Percentiles rank a stretch among this genome's conserved stretches.
These are phyloP conservation scores for Thraustotheca clavata DNA, from an alignment of 352 stramenopile species.

Conservation along the genomic window DNA sequence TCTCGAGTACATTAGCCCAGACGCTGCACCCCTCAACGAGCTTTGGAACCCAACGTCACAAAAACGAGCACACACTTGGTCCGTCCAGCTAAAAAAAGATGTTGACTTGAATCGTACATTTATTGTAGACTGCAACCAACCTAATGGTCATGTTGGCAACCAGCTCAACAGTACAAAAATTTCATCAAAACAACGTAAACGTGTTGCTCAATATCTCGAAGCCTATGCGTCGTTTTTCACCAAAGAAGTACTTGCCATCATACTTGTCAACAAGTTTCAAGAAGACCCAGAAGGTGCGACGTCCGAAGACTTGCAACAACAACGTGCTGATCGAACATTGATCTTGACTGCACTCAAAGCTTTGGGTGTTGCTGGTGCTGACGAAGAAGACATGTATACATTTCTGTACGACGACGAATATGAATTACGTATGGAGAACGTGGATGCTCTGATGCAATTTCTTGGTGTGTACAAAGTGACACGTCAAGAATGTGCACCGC, in stretches of 20 bases:
- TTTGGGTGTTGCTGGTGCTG: not conserved
- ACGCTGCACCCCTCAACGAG: not conserved
- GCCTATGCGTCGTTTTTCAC: not conserved
- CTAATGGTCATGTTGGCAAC: not conserved
- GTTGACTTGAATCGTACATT: not conserved
- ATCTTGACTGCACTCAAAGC: not conserved
- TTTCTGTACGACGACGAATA: slow-evolving; percentile 1
- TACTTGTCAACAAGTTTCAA: not conserved
- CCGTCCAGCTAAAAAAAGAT: not conserved
- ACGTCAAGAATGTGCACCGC: not conserved
- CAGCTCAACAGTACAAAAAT: not conserved
- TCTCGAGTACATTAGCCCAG: not conserved
- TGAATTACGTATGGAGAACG: not conserved
- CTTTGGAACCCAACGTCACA: not conserved
- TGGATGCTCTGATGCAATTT: not conserved
- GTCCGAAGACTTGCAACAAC: not conserved
- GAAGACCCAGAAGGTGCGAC: not conserved
- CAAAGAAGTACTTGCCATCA: not conserved
- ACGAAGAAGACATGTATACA: not conserved
- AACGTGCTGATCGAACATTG: not conserved
- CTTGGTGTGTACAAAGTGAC: not conserved
- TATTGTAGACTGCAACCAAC: not conserved
- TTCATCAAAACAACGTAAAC: not conserved
- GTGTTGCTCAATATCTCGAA: not conserved
- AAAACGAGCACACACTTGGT: not conserved